phyloP scores from a whole-genome alignment of 2,329 filamentous ascomycete species.

The Phaeosphaeriaceae sp. region DNA sequence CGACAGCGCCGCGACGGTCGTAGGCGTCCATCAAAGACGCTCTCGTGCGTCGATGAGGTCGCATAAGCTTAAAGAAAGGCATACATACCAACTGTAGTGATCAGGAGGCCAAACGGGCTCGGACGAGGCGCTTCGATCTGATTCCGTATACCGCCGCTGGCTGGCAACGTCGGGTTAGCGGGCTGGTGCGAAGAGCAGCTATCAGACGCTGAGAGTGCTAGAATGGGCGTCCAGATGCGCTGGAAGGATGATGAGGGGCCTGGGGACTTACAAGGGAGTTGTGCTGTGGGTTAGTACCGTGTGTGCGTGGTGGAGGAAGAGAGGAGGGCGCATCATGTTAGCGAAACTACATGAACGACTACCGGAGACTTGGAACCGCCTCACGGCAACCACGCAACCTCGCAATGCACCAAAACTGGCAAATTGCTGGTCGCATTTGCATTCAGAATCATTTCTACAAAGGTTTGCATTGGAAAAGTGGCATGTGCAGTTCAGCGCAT shows the following conservation, averaged over 20 bases:
- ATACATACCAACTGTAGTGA: slow-evolving; percentile 43
- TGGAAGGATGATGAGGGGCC: slow-evolving; percentile 22
- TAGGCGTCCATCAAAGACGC: slow-evolving; percentile 23
- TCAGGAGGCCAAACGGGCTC: slow-evolving; percentile 31
- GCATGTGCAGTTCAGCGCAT: slow-evolving; percentile 5
- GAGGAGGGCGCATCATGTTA: slow-evolving; percentile 30
- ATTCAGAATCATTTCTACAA: slow-evolving; percentile 16
- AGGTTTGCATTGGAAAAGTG: slow-evolving; percentile 7
- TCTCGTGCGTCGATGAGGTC: slow-evolving; percentile 30
- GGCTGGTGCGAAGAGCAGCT: slow-evolving; percentile 28
- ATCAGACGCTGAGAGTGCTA: slow-evolving; percentile 17
- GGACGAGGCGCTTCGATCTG: slow-evolving; percentile 38
- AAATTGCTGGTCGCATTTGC: slow-evolving; percentile 27
- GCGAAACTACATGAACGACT: slow-evolving; percentile 33
- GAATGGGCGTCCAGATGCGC: slow-evolving; percentile 15
- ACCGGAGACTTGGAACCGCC: slow-evolving; percentile 34
- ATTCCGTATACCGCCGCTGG: slow-evolving; percentile 47
- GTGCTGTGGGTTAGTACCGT: slow-evolving; percentile 28
- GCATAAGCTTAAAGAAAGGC: slow-evolving; percentile 37
- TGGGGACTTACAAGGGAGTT: slow-evolving; percentile 31
- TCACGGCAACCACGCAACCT: slow-evolving; percentile 32
- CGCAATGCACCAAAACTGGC: slow-evolving; percentile 18
- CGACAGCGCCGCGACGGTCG: slow-evolving; percentile 28
- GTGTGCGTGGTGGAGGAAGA: slow-evolving; percentile 33
- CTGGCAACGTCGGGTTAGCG: slow-evolving; percentile 42